These are phyloP conservation scores for Tanozyma kutaoensis DNA, from an alignment of 805 yeast genomes.

Conservation along the genomic window DNA sequence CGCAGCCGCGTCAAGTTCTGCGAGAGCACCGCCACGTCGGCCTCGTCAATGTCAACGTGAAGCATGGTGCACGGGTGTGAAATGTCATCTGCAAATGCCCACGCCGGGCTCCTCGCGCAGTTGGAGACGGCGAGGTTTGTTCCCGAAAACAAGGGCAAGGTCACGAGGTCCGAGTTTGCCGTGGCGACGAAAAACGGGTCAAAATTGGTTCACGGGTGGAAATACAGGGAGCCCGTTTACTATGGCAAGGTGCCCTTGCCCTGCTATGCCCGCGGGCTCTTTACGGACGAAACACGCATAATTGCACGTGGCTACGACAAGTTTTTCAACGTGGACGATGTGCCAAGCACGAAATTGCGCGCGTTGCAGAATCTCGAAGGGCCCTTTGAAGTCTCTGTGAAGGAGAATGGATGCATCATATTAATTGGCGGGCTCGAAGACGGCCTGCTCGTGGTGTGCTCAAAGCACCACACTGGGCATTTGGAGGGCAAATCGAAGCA, in stretches of 20 bases:
- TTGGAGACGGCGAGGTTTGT: too few relatives aligned
- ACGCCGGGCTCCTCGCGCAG: too few relatives aligned
- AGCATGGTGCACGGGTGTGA: background rate
- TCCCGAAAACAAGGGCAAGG: too few relatives aligned
- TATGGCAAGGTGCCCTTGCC: too few relatives aligned
- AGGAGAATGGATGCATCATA: slow-evolving; percentile 90
- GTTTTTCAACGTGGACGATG: slow-evolving; percentile 76
- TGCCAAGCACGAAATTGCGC: slow-evolving; percentile 34
- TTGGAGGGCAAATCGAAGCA: slow-evolving; percentile 48
- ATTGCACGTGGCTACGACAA: slow-evolving; percentile 87
- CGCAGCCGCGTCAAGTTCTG: slow-evolving; percentile 54
- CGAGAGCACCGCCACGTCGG: slow-evolving; percentile 71
- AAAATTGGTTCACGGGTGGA: too few relatives aligned
- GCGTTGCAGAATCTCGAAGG: slow-evolving; percentile 43
- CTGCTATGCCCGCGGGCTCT: slow-evolving; percentile 72
- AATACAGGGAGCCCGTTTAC: too few relatives aligned
- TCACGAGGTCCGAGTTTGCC: too few relatives aligned
- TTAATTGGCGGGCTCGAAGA: slow-evolving; percentile 65
- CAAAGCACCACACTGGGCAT: slow-evolving; percentile 81
- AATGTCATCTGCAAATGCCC: too few relatives aligned
- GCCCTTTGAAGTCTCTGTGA: slow-evolving; percentile 69
- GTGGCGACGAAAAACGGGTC: too few relatives aligned
- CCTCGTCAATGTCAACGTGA: slow-evolving; percentile 54
- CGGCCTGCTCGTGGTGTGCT: slow-evolving; percentile 75
- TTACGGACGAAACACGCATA: slow-evolving; percentile 36